Evolutionary conservation across 805 yeast genomes (phyloP), one percentile per base, ranked within the genome.

Genomic region (Ogataea zsoltii): DNA sequence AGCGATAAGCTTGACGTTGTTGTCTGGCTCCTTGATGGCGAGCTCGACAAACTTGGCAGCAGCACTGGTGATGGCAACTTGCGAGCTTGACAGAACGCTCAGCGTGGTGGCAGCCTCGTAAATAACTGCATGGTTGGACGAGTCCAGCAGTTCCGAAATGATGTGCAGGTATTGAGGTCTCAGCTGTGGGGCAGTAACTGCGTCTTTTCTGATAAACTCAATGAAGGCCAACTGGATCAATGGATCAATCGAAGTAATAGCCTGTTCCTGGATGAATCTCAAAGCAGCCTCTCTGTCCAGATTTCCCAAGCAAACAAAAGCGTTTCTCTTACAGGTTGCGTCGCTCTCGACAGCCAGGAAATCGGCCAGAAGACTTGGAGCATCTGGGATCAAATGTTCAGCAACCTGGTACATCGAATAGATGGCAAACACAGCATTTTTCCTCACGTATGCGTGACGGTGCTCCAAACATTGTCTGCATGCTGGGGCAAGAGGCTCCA

Each of bases 361-460:
- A 44, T 78, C 77, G 53, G 75, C 72, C 54, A 92, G 75, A 51
- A 92, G 76, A 55, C 88, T 96, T 42, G 90, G 85, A n/a, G 97
- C 96, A 70, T 95, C 99, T 6, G 99, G 99, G 37, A 88, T 77
- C 63, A 94, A 77, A 68, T 87, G 92, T 33, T 86, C 90, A 28
- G 96, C 82, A 42, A 85, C 91, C 62, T 82, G 76, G 67, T 79
- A 86, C 56, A 94, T 88, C 18, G 96, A 82, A 58, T 77, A 80
- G 48, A 94, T 80, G 33, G 98, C 96, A 68, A 92, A 85, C 17
- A 89, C 91, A 6, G 99, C 99, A 64, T 94, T 92, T 67, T 94
- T 94, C 65, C 99, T 84, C 51, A 94, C 99, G 62, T 95, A 94
- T 9, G 98, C 96, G 68, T 94, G 98, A 56, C 99, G 85, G 69